phyloP scores from a whole-genome alignment of 768 basidiomycete species.

The Udeniomyces megalosporus region DNA sequence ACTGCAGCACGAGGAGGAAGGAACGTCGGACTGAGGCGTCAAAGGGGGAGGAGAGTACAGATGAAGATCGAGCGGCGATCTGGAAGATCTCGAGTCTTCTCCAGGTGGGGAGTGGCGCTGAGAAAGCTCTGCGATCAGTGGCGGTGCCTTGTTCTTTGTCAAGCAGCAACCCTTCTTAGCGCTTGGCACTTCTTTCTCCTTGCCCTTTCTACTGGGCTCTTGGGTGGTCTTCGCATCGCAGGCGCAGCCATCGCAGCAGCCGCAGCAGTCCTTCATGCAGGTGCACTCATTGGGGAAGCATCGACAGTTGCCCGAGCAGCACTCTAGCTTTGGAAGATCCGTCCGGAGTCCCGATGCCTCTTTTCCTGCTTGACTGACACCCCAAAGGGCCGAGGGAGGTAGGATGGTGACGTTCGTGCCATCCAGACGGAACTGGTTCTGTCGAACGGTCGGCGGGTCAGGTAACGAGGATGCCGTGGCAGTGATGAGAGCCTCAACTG shows the following conservation, averaged over 20 bases:
- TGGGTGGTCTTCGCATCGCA: not conserved
- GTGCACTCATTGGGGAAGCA: conserved; percentile 27
- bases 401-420: conserved; percentile 23
- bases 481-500: conserved; percentile 22
- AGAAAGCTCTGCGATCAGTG: not conserved
- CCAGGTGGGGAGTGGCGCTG: not conserved
- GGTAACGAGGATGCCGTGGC: conserved; percentile 24
- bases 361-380: conserved; percentile 18
- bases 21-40: not conserved
- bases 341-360: conserved; percentile 5
- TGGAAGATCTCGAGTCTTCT: not conserved
- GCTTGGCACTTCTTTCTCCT: not conserved
- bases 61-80: not conserved
- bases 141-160: not conserved
- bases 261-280: conserved; percentile 29
- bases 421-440: conserved; percentile 14
- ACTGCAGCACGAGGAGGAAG: not conserved
- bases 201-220: not conserved
- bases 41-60: not conserved
- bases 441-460: conserved; percentile 5
- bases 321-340: not conserved
- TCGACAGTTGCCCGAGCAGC: conserved; percentile 19
- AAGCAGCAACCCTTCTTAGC: not conserved
- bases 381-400: conserved; percentile 20
- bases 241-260: conserved; percentile 16